Conservation (phyloP, 495 filamentous ascomycete genomes). For the Talaromyces ruber region DNA sequence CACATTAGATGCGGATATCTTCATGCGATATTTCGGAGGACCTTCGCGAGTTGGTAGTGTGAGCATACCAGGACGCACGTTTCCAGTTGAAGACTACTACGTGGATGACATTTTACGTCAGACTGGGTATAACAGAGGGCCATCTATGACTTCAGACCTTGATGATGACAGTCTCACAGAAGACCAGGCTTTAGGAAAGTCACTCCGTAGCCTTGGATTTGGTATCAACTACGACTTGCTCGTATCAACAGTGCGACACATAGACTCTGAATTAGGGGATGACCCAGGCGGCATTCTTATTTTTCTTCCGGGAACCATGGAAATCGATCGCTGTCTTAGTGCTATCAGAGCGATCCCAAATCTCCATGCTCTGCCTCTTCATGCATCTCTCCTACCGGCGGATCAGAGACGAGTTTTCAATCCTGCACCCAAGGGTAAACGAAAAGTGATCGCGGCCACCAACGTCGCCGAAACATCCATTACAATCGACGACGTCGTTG, state of each 20-base stretch:
- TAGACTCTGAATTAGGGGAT: slow-evolving; percentile 64
- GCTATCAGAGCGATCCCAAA: slow-evolving; percentile 60
- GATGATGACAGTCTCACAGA: slow-evolving; percentile 25
- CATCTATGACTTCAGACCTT: slow-evolving; percentile 28
- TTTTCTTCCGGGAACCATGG: slow-evolving; percentile 77
- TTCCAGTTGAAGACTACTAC: slow-evolving; percentile 83
- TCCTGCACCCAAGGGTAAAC: slow-evolving; percentile 62
- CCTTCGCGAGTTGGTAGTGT: slow-evolving; percentile 62
- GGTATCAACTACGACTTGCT: slow-evolving; percentile 91
- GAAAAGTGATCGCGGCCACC: slow-evolving; percentile 89
- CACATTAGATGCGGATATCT: slow-evolving; percentile 83
- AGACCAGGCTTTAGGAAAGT: slow-evolving; percentile 47
- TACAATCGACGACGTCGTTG: slow-evolving; percentile 94
- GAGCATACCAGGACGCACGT: slow-evolving; percentile 83
- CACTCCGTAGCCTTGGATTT: slow-evolving; percentile 69
- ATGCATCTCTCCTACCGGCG: slow-evolving; percentile 78
- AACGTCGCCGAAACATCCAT: slow-evolving; percentile 98
- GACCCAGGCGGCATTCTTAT: slow-evolving; percentile 82
- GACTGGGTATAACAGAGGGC: slow-evolving; percentile 58
- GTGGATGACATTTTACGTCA: slow-evolving; percentile 78
- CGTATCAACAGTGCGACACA: slow-evolving; percentile 63
- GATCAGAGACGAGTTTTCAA: slow-evolving; percentile 86
- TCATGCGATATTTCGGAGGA: slow-evolving; percentile 73
- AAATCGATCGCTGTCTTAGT: slow-evolving; percentile 77
- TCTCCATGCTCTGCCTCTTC: slow-evolving; percentile 75